These are phyloP conservation scores for Citrus mangshanensis DNA, from an alignment of 345 rosid species.

Conservation along the genomic window DNA sequence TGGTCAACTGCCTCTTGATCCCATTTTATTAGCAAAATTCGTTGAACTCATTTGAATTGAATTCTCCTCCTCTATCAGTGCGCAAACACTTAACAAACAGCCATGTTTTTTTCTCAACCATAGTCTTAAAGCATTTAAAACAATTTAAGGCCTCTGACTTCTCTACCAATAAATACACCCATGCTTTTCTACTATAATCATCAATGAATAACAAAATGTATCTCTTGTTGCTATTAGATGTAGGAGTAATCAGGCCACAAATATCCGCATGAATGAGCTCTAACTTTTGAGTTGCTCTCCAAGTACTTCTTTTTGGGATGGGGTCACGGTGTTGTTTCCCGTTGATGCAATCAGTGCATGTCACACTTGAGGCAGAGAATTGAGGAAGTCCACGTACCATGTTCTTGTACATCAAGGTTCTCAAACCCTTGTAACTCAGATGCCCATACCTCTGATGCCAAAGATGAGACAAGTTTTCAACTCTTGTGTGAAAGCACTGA, in stretches of 20 bases:
- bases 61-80: background rate
- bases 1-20: background rate
- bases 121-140: background rate
- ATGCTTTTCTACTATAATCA: constrained; percentile 1
- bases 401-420: background rate
- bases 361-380: background rate
- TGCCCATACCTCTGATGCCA: background rate
- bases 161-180: background rate
- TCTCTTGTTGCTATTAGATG: background rate
- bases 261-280: background rate
- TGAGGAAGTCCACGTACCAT: background rate
- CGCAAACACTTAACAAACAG: background rate
- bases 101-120: background rate
- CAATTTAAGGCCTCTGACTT: background rate
- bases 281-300: background rate
- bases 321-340: background rate
- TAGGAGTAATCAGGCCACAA: background rate
- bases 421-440: background rate
- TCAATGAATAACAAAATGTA: background rate
- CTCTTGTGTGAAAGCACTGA: background rate
- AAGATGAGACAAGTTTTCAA: background rate
- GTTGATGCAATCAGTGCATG: background rate
- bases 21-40: background rate
- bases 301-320: background rate
- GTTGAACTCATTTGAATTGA: background rate